Evolutionary conservation across 306 rosid species (phyloP), one percentile per base, ranked within the genome.

Genomic region (Cucurbita argyrosperma): DNA sequence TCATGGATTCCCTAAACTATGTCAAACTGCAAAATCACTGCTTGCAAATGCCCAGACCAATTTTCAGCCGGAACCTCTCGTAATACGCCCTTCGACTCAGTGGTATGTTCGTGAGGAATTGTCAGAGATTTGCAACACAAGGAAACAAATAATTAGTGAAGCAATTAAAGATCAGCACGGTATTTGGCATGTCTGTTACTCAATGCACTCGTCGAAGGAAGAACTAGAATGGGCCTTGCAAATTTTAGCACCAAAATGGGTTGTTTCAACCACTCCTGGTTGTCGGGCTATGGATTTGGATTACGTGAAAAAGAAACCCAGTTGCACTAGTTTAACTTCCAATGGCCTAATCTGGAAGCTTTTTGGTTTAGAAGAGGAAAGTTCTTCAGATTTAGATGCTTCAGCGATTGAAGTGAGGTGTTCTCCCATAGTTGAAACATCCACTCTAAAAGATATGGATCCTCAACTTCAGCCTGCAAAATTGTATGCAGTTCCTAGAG

Each of bases 211-310:
- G 12, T 89, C 93, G 42, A 85, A 79, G 84, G 92, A 85, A 63
- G 97, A 92, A 83, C 83, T 92, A 72, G 97, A 92, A 81, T 84
- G 91, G 89, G 92, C 91, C 14, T 87, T 92, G 64, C 87, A 82
- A 75, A 87, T 87, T 86, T 90, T 92, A 68, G 76, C 85, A 57
- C 96, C 97, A 63, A 86, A 85, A 79, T 92, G 96, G 97, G 91
- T 89, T 76, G 88, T 92, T 85, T 92, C 97, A 69, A 92, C 94
- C 54, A 87, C 96, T 72, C 90, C 96, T 38, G 80, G 72, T 82
- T 92, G 94, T 79, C 82, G 90, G 82, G 93, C 92, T 67, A 79
- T 84, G 88, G 94, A 89, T 74, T 87, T 92, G 58, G 72, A 64
- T 76, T 92, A 88, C 76, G 89, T 89, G 15, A 84, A 84, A 83